These are phyloP conservation scores for Penicillium sp. DNA, from an alignment of 2,329 filamentous ascomycete species.

Conservation along the genomic window DNA sequence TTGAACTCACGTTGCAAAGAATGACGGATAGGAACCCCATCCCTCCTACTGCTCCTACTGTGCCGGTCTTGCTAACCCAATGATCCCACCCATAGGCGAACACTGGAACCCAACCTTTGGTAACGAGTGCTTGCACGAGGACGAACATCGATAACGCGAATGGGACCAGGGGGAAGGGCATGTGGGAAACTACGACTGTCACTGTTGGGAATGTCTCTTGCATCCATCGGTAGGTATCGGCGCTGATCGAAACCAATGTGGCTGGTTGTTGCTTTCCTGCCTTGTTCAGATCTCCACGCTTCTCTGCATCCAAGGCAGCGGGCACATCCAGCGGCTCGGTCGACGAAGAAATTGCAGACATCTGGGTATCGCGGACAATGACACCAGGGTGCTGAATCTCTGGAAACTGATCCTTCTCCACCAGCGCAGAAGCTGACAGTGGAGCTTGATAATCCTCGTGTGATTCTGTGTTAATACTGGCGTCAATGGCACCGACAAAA, in stretches of 20 bases:
- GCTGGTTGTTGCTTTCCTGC: constrained; percentile 22
- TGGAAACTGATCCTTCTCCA: constrained; percentile 11
- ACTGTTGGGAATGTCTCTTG: constrained; percentile 72
- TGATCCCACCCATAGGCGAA: constrained; percentile 74
- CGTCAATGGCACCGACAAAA: background rate
- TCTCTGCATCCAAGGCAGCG: constrained; percentile 32
- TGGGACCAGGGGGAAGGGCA: constrained; percentile 68
- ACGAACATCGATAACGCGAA: constrained; percentile 76
- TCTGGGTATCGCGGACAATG: background rate
- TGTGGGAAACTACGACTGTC: constrained; percentile 62
- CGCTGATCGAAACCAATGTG: constrained; percentile 56
- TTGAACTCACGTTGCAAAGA: constrained; percentile 66
- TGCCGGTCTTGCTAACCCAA: constrained; percentile 69
- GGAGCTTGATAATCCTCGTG: background rate
- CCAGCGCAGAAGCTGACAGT: constrained; percentile 4
- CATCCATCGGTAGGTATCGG: constrained; percentile 55
- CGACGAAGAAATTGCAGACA: background rate
- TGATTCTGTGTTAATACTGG: background rate
- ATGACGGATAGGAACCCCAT: constrained; percentile 73
- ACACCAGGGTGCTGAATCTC: background rate
- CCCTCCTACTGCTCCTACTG: constrained; percentile 66
- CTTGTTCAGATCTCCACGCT: constrained; percentile 11
- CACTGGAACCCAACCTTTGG: constrained; percentile 71
- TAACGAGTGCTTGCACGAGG: constrained; percentile 70
- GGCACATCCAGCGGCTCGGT: constrained; percentile 3